A percentile compares a stretch with the other conserved stretches of the same genome.
Evolutionary conservation across 805 yeast genomes (phyloP).

Genomic region (Metschnikowia baotianmanensis): DNA sequence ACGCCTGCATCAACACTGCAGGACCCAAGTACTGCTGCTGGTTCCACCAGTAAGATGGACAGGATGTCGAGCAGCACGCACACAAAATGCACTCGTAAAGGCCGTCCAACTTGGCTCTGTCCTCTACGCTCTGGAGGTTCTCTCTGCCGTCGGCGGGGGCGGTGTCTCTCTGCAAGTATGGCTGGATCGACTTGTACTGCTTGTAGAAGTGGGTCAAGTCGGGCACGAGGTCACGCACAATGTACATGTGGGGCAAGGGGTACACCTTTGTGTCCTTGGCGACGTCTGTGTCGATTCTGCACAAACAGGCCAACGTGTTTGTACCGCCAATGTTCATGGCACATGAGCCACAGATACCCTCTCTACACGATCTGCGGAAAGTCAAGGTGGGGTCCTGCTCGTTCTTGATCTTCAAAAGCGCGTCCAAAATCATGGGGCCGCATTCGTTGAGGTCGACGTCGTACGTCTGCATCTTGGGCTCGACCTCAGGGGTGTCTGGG

Average conservation of each 20-base stretch:
- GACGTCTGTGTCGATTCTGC: slow-evolving; percentile 83
- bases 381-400: slow-evolving; percentile 96
- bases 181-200: slow-evolving; percentile 97
- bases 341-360: slow-evolving; percentile 99
- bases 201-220: slow-evolving; percentile 97
- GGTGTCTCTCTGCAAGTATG: slow-evolving; percentile 81
- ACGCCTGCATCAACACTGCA: slow-evolving; percentile 98
- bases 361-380: slow-evolving; percentile 97
- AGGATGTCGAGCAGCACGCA: slow-evolving; percentile 98
- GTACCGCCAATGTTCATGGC: slow-evolving; percentile 99
- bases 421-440: slow-evolving; percentile 98
- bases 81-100: slow-evolving; percentile 96
- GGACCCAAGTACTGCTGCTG: slow-evolving; percentile 98
- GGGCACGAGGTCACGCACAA: slow-evolving; percentile 95
- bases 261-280: slow-evolving; percentile 80
- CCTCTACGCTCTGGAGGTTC: slow-evolving; percentile 84
- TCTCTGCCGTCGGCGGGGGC: slow-evolving; percentile 90
- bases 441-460: slow-evolving; percentile 83
- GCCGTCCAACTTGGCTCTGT: slow-evolving; percentile 95
- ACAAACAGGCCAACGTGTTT: slow-evolving; percentile 94
- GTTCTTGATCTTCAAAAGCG: slow-evolving; percentile 88
- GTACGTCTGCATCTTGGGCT: slow-evolving; percentile 83
- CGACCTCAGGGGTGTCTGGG: slow-evolving; percentile 91
- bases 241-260: slow-evolving; percentile 97
- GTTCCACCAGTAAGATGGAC: slow-evolving; percentile 99